phyloP scores from a whole-genome alignment of 1,139 yeast genomes.

The Ashbya aceris region DNA sequence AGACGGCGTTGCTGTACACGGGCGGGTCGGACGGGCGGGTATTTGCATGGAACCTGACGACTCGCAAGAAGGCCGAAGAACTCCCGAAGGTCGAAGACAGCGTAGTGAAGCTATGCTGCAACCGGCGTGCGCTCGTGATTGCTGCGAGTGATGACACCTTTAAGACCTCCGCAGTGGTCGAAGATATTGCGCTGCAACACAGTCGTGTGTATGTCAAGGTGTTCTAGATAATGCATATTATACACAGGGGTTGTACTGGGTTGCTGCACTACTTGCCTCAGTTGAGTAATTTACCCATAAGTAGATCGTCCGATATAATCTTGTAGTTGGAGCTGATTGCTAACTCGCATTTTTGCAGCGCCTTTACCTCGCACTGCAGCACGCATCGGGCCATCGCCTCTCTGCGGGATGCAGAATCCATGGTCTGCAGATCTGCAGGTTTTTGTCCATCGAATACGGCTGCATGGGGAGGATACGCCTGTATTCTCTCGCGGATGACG shows the following conservation, averaged over 20 bases:
- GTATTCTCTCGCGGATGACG: conserved; percentile 22
- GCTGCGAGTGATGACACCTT: conserved; percentile 58
- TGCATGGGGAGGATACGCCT: conserved; percentile 28
- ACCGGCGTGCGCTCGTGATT: conserved; percentile 39
- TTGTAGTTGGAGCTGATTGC: conserved; percentile 32
- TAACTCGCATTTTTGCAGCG: conserved; percentile 38
- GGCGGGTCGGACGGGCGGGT: conserved; percentile 75
- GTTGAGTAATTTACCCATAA: conserved; percentile 47
- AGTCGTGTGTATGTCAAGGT: conserved; percentile 18
- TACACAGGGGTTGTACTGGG: not conserved
- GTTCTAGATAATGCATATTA: conserved; percentile 2
- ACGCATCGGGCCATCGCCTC: conserved; percentile 46
- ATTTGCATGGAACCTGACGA: conserved; percentile 63
- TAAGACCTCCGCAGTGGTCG: conserved; percentile 28
- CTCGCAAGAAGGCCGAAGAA: conserved; percentile 45
- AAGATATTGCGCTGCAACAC: conserved; percentile 18
- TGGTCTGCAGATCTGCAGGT: conserved; percentile 5
- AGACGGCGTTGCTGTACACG: conserved; percentile 47
- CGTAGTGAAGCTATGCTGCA: conserved; percentile 42
- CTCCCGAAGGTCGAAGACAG: conserved; percentile 43
- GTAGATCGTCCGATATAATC: conserved; percentile 48
- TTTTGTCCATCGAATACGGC: conserved; percentile 17
- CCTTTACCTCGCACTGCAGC: conserved; percentile 42
- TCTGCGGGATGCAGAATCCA: conserved; percentile 16
- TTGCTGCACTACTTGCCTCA: conserved; percentile 30